A percentile compares a stretch with the other conserved stretches of the same genome.
phyloP scores from a whole-genome alignment of 345 rosid genomes.

The Stellera chamaejasme region DNA sequence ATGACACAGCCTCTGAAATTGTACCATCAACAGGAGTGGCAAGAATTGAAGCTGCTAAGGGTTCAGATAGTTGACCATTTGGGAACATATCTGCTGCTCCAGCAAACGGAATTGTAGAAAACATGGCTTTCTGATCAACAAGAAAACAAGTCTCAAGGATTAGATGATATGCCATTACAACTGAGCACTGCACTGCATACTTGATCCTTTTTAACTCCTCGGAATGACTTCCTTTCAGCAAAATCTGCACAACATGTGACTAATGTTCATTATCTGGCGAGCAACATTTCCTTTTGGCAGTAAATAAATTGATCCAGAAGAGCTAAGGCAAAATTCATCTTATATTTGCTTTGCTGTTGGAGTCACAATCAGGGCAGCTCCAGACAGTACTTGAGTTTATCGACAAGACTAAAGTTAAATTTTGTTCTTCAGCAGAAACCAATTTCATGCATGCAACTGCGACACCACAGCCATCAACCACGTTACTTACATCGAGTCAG shows the following conservation, averaged over 20 bases:
- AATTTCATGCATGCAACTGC: too few relatives aligned
- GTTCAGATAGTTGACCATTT: conserved; percentile 17
- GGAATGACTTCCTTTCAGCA: conserved; percentile 83
- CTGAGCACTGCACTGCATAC: conserved; percentile 62
- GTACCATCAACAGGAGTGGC: conserved; percentile 21
- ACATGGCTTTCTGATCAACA: conserved; percentile 75
- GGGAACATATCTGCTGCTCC: conserved; percentile 20
- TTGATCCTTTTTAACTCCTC: conserved; percentile 78
- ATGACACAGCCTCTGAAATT: conserved; percentile 17
- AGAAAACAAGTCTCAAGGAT: conserved; percentile 92
- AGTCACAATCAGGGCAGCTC: too few relatives aligned
- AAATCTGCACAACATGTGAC: conserved; percentile 41
- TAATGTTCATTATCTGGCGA: neutral
- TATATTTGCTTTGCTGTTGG: too few relatives aligned
- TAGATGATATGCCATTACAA: conserved; percentile 67
- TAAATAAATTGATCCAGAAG: neutral
- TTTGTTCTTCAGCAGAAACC: too few relatives aligned
- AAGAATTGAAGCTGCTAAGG: conserved; percentile 18
- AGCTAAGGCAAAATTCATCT: too few relatives aligned
- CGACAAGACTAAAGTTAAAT: too few relatives aligned
- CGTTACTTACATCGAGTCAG: too few relatives aligned
- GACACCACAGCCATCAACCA: too few relatives aligned
- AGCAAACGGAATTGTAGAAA: conserved; percentile 47
- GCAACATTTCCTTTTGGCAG: too few relatives aligned
- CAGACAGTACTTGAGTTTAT: too few relatives aligned